Conservation (phyloP, 2,329 filamentous ascomycete genomes). For the Penicillium polonicum region DNA sequence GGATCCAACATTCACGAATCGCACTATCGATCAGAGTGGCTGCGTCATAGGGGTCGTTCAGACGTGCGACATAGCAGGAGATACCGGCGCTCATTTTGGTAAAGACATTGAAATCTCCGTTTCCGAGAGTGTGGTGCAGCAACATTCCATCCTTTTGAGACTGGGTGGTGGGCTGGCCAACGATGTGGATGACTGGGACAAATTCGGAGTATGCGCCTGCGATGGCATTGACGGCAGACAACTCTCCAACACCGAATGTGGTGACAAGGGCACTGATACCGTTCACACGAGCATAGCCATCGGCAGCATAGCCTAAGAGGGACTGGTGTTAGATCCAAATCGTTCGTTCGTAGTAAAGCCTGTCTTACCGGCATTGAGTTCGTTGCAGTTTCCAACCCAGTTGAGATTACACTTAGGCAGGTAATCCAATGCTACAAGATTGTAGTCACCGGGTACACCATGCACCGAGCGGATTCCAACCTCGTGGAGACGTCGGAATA, state of each 20-base stretch:
- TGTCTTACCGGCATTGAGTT: slow-evolving; percentile 56
- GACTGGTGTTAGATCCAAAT: neutral
- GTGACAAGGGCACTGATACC: slow-evolving; percentile 69
- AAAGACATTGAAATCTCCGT: slow-evolving; percentile 81
- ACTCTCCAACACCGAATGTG: slow-evolving; percentile 69
- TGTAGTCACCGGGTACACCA: slow-evolving; percentile 64
- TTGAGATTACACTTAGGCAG: slow-evolving; percentile 53
- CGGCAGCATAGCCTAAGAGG: slow-evolving; percentile 66
- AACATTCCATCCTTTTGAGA: slow-evolving; percentile 48
- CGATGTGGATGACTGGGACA: slow-evolving; percentile 65
- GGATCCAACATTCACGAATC: slow-evolving; percentile 70
- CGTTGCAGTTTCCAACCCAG: slow-evolving; percentile 63
- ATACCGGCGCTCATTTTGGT: slow-evolving; percentile 72
- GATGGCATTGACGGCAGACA: slow-evolving; percentile 70
- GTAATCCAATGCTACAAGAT: slow-evolving; percentile 62
- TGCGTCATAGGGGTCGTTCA: slow-evolving; percentile 68
- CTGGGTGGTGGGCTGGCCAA: slow-evolving; percentile 53
- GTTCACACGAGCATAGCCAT: slow-evolving; percentile 73
- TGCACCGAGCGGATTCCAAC: slow-evolving; percentile 52
- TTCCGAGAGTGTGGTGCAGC: slow-evolving; percentile 69
- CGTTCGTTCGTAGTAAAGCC: neutral
- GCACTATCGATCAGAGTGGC: slow-evolving; percentile 75
- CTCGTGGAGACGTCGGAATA: slow-evolving; percentile 51
- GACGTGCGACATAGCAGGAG: slow-evolving; percentile 67
- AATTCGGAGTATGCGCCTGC: slow-evolving; percentile 74